phyloP scores from a whole-genome alignment of 495 filamentous ascomycete species.

The Podospora fimiseda region DNA sequence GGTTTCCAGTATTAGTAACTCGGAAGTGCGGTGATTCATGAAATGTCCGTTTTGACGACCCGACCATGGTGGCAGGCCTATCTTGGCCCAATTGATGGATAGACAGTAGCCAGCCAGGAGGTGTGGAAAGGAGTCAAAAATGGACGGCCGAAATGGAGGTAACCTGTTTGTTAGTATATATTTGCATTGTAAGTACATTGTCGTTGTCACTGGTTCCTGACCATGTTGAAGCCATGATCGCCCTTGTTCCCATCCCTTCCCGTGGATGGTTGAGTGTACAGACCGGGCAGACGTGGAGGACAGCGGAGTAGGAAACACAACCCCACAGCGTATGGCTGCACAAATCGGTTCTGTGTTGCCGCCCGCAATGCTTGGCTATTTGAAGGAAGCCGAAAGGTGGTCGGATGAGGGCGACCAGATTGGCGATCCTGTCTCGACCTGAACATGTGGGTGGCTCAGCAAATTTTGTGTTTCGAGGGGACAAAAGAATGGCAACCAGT shows the following conservation, averaged over 20 bases:
- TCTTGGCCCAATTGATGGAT: too few species aligned
- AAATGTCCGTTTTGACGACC: neutral
- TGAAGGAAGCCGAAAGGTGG: neutral
- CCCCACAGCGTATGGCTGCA: neutral
- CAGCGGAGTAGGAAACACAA: neutral
- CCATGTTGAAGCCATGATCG: neutral
- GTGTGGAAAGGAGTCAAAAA: neutral
- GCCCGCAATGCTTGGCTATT: neutral
- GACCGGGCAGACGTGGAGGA: neutral
- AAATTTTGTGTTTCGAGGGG: too few species aligned
- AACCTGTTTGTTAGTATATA: neutral
- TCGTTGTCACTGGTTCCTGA: neutral
- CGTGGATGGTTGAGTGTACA: neutral
- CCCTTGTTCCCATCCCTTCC: too few species aligned
- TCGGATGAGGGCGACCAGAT: neutral
- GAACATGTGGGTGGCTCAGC: neutral
- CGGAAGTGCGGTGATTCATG: neutral
- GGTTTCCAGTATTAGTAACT: neutral
- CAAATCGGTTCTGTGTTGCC: neutral
- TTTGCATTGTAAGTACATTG: too few species aligned
- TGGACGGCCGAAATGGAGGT: neutral
- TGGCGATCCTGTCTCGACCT: neutral
- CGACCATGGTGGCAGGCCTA: neutral
- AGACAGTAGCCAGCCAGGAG: neutral
- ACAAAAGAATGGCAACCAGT: too few species aligned